phyloP scores from a whole-genome alignment of 805 yeast genomes.

The Myxozyma neotropica region DNA sequence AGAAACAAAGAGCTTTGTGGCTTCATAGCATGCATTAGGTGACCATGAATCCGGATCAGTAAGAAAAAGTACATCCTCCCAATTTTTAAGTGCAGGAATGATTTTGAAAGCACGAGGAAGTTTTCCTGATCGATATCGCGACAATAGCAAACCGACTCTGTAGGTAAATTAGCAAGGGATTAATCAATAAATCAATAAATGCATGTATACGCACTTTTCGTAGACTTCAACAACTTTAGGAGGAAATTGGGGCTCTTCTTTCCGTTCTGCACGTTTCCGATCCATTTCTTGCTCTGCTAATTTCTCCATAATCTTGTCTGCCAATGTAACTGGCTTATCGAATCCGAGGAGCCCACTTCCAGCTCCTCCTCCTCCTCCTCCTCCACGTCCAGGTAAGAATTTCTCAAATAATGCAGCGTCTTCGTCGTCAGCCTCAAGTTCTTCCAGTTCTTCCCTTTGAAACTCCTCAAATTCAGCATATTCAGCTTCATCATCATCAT shows the following conservation, averaged over 20 bases:
- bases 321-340: conserved; percentile 49
- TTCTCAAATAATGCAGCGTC: conserved; percentile 84
- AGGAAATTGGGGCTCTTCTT: conserved; percentile 55
- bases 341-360: conserved; percentile 22
- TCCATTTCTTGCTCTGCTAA: conserved; percentile 68
- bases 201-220: conserved; percentile 51
- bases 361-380: too few relatives aligned
- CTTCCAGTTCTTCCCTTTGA: conserved; percentile 47
- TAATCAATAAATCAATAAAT: not conserved
- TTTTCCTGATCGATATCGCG: conserved; percentile 93
- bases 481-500: conserved; percentile 48
- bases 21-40: conserved; percentile 91
- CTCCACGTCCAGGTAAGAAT: conserved; percentile 48
- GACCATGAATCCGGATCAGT: conserved; percentile 95
- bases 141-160: conserved; percentile 75
- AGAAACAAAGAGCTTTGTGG: conserved; percentile 90
- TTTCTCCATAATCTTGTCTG: conserved; percentile 92
- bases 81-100: conserved; percentile 85
- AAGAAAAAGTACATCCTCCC: conserved; percentile 94
- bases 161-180: not conserved
- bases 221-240: conserved; percentile 96
- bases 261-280: conserved; percentile 36
- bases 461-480: conserved; percentile 61
- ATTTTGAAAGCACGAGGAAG: conserved; percentile 96
- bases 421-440: conserved; percentile 14